A percentile compares a stretch with the other conserved stretches of the same genome.
phyloP scores from a whole-genome alignment of 2,329 filamentous ascomycete species.

The Fonsecaea erecta region DNA sequence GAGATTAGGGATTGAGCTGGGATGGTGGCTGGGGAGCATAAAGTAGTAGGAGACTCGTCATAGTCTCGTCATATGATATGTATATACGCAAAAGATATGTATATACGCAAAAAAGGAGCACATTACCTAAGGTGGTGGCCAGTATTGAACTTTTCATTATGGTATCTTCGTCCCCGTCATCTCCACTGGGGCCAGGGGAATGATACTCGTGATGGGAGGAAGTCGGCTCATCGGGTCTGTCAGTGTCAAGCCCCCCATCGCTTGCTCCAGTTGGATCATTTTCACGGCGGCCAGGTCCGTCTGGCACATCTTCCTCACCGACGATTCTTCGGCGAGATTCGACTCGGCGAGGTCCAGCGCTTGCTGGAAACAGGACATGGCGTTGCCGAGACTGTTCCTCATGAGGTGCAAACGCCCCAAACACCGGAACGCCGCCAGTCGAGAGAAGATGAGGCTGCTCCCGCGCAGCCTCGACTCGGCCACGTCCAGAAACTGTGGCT shows the following conservation, averaged over 20 bases:
- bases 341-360: conserved; percentile 10
- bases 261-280: conserved; percentile 13
- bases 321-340: conserved; percentile 1
- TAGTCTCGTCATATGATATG: too few relatives aligned
- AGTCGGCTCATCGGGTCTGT: conserved; percentile 12
- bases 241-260: conserved; percentile 3
- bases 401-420: conserved; percentile 20
- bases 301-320: conserved; percentile 14
- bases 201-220: conserved; percentile 3
- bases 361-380: conserved; percentile 10
- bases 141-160: too few relatives aligned
- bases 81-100: too few relatives aligned
- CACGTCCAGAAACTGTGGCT: conserved; percentile 1
- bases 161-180: not conserved
- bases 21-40: conserved; percentile 41
- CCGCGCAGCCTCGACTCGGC: conserved; percentile 5
- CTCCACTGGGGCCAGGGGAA: conserved; percentile 1
- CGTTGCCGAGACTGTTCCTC: conserved; percentile 18
- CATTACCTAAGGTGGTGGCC: too few relatives aligned
- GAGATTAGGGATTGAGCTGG: conserved; percentile 47
- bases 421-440: conserved; percentile 13
- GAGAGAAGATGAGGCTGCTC: conserved; percentile 10
- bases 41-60: not conserved
- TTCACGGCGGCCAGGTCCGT: conserved; percentile 14
- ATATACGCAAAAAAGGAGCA: too few relatives aligned